Base-by-base conservation (phyloP, 176 grass and related monocot species). In the Triticum dicoccoides region DNA sequence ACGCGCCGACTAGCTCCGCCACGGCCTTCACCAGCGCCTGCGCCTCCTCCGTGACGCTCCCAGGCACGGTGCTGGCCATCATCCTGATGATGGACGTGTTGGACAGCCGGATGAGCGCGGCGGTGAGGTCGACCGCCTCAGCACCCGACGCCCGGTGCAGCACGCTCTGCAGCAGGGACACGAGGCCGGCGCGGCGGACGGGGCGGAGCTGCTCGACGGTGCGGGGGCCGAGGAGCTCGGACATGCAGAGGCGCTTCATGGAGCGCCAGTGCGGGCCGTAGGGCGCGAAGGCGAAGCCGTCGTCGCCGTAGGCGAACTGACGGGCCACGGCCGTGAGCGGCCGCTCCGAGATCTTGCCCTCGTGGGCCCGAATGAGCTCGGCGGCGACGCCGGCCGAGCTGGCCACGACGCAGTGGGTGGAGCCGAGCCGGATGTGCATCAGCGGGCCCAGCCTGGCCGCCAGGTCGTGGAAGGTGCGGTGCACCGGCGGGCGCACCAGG, bases 201-300 rank as follows among this genome's bases (percentile, higher is more conserved):
- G 86, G 95, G 27, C 86, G 90, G 15, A 92, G 79, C 25, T 83
- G 95, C 54, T 94, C 84, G 13, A 97, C 86, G 11, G 90, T 94
- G 25, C 90, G 92, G 6, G 83, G 86, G 6, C 95, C 92, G 1
- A 97, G 92, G 9, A 97, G 90, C 82, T 92, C 90, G 5, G 88
- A 86, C 88, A 94, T 86, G 89, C 92, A 95, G 1, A 95, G 87
- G 18, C 90, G 86, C 90, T 95, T 97, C 73, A 95, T 79, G 83
- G 93, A 97, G 3, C 89, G 88, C 95, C 95, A 97, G 85, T 97
- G 88, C 25, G 86, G 33, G 52, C 86, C 56, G 69, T 93, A 92
- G 7, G 89, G 91, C 35, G 95, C 93, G 77, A 98, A 98, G 23
- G 89, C 79, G 76, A 95, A 98, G 1, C 83, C 91, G 0, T 89